Evolutionary conservation across 2,329 filamentous ascomycete genomes (phyloP), one percentile per base, ranked within the genome.

Genomic region (Apiospora kogelbergensis): DNA sequence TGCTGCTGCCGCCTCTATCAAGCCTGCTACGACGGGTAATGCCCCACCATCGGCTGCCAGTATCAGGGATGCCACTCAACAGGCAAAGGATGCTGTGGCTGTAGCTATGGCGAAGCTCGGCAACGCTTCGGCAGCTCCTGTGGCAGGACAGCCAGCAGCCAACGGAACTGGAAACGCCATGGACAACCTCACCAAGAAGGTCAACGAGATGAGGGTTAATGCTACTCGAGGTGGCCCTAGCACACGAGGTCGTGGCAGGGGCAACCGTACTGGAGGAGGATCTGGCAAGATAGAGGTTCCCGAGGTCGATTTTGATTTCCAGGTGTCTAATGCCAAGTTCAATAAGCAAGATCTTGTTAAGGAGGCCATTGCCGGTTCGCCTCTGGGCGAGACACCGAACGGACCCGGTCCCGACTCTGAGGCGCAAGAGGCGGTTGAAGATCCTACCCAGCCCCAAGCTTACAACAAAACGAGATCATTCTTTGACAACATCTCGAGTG

Each of bases 401-500:
- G 82, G 80, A 7, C 24, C 46, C 6, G 65, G 46, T 17, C n/a
- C 48, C 20, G 66, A 26, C 33, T 37, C 66, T 9, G 80, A 85
- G 30, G 78, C 69, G 1, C 76, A 80, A 22, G 76, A 78, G 33
- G 71, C 74, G n/a, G 75, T 76, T 2, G 81, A 72, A 15, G 76
- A 81, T 15, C 85, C 84, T 7, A 30, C 67, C 15, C 65, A 15
- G 15, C 82, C 84, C 44, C 78, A 81, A 40, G 87, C 89, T 0
- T 99, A 99, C 83, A 95, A 98, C 84, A 97, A 94, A 81, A 87
- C 90, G 6, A 90, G 84, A 3, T 97, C 94, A 1, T 99, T 99
- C 85, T 99, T 99, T 78, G 96, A 99, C 82, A 98, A 99, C 80
- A 98, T 99, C 72, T 97, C 94, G 0, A 97, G 93, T 73, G 96